Base-by-base conservation (phyloP, 805 yeast species). In the Tetrapisispora iriomotensis region DNA sequence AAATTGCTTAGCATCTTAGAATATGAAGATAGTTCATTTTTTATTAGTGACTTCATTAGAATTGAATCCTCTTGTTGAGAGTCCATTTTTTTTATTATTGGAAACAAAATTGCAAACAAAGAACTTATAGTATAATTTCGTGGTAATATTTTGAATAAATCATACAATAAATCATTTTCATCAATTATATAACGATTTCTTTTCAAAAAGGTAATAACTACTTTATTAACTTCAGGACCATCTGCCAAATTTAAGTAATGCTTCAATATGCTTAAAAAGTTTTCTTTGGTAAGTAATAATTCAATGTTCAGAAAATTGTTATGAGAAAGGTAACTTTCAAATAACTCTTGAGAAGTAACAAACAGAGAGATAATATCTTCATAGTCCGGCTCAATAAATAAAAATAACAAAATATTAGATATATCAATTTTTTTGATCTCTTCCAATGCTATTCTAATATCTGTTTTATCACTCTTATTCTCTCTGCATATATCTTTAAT, bases 241-340 rank as follows among this genome's bases (percentile, higher is more conserved):
- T 46, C 34, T 3, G 37, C 29, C 14, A 45, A 34, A 1, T 38
- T n/a, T 17, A 44, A 17, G 31, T 55, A 57, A 29, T 47, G 50
- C 6, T 34, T 34, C 9, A 56, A 36, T 5, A 57, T 45, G 15
- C 37, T 36, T 13, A 46, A 18, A 24, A 55, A 40, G 19, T 48
- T 49, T 2, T 36, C 41, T 10, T 39, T 27, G 6, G 25, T 46
- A 1, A 49, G 26, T 2, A 19, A 40, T 17, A 26, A 29, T 28
- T 59, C 60, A 8, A 59, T 43, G 8, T 45, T 45, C 15, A 40
- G 32, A 36, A 54, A 59, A 41, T 56, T 62, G 43, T 53, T 53
- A 37, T 44, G 46, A 9, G 47, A 32, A 34, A 52, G 22, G 13
- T 40, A 46, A 13, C 47, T 38, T 2, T 50, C 43, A 10, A 56